These are phyloP conservation scores for Catunica adiposa DNA, from an alignment of 2,329 filamentous ascomycete species.

Conservation along the genomic window DNA sequence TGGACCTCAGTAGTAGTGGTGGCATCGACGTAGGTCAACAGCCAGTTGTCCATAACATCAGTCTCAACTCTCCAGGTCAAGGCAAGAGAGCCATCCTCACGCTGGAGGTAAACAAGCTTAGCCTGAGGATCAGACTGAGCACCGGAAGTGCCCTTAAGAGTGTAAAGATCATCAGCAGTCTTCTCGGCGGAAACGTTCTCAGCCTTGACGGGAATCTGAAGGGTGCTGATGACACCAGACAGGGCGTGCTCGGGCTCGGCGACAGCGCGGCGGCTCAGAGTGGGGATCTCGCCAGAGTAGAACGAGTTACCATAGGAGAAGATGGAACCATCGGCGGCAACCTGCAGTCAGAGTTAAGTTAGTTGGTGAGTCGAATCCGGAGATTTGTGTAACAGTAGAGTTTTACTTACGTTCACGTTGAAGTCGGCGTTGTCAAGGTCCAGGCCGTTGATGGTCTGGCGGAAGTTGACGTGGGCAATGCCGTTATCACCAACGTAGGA, in stretches of 20 bases:
- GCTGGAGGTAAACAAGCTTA: slow-evolving; percentile 37
- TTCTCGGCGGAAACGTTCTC: slow-evolving; percentile 18
- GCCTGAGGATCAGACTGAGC: slow-evolving; percentile 36
- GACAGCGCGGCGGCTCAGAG: slow-evolving; percentile 24
- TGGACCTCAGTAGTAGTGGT: slow-evolving; percentile 29
- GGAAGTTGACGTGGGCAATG: slow-evolving; percentile 41
- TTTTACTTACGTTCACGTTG: slow-evolving; percentile 38
- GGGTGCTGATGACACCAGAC: slow-evolving; percentile 23
- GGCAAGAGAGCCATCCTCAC: slow-evolving; percentile 28
- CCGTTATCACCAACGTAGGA: slow-evolving; percentile 39
- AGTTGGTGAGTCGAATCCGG: not conserved
- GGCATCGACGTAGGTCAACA: slow-evolving; percentile 41
- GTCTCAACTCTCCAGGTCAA: slow-evolving; percentile 44
- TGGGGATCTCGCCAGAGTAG: slow-evolving; percentile 28
- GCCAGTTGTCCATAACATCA: slow-evolving; percentile 38
- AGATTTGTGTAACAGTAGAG: not conserved
- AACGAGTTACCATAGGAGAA: slow-evolving; percentile 40
- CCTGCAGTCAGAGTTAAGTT: slow-evolving; percentile 20
- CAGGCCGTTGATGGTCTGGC: slow-evolving; percentile 39
- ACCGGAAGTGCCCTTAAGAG: slow-evolving; percentile 32
- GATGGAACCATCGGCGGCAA: slow-evolving; percentile 34
- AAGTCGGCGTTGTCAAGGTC: slow-evolving; percentile 46
- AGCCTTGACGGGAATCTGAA: slow-evolving; percentile 22
- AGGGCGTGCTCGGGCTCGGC: slow-evolving; percentile 30
- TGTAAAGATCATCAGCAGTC: slow-evolving; percentile 20